Percentiles rank a stretch among this genome's conserved stretches.
Conservation (phyloP, 2,329 filamentous ascomycete species). For the Xylaria arbuscula region DNA sequence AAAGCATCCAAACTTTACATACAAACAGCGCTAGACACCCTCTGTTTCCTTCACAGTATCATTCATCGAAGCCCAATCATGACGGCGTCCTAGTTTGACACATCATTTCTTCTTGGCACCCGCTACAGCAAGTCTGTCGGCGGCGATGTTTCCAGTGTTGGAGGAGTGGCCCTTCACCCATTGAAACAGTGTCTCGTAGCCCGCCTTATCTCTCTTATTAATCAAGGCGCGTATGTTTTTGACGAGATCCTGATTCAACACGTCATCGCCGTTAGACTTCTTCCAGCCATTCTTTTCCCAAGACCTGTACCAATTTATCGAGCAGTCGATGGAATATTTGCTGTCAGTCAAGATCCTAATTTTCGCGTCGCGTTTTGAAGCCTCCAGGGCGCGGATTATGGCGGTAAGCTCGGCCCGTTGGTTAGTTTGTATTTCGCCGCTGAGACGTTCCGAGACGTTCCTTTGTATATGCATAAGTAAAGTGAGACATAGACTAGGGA, state of each 20-base stretch:
- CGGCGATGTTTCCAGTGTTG: conserved; percentile 79
- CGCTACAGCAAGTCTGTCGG: conserved; percentile 79
- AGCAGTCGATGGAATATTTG: conserved; percentile 89
- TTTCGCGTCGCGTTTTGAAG: conserved; percentile 72
- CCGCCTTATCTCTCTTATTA: conserved; percentile 71
- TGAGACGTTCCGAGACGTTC: conserved; percentile 79
- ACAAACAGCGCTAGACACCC: neutral
- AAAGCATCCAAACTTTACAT: neutral
- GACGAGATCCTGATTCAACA: conserved; percentile 90
- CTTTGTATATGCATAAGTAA: conserved; percentile 47
- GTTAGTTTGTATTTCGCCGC: conserved; percentile 84
- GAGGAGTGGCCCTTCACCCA: conserved; percentile 91
- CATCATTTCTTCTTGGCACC: conserved; percentile 59
- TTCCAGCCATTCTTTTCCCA: conserved; percentile 85
- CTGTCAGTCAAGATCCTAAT: conserved; percentile 89
- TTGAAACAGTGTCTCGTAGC: conserved; percentile 74
- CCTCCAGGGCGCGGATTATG: conserved; percentile 83
- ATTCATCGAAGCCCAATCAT: neutral
- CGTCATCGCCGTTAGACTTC: conserved; percentile 73
- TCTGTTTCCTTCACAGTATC: neutral
- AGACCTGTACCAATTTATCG: conserved; percentile 81
- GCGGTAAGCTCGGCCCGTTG: conserved; percentile 95
- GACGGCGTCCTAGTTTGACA: neutral
- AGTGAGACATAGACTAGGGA: conserved; percentile 26
- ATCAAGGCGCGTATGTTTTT: conserved; percentile 77